phyloP scores from a whole-genome alignment of 2,329 filamentous ascomycete genomes.

The Polychaeton citri region DNA sequence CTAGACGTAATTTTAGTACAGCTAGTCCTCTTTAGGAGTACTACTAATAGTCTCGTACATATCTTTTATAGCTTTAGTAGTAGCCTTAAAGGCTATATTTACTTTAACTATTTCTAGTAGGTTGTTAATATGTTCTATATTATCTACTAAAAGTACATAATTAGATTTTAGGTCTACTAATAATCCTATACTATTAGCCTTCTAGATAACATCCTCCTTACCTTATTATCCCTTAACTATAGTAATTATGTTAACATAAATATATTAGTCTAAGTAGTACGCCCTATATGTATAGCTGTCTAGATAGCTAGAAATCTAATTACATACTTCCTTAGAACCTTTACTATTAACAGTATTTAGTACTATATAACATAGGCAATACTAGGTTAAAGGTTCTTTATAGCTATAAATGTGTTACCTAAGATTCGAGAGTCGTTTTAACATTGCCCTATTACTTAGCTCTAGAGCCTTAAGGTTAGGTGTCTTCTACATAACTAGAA shows the following conservation, averaged over 20 bases:
- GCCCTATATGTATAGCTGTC: constrained; percentile 2
- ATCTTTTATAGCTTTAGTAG: not conserved
- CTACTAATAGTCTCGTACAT: not conserved
- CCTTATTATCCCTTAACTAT: not conserved
- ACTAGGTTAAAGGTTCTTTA: not conserved
- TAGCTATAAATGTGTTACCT: not conserved
- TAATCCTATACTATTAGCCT: constrained; percentile 1
- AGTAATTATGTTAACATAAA: not conserved
- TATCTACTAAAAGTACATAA: not conserved
- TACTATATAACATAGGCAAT: not conserved
- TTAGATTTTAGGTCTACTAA: not conserved
- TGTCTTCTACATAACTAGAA: not conserved
- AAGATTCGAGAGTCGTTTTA: not conserved
- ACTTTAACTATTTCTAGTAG: not conserved
- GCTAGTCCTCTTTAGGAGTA: not conserved
- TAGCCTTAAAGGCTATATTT: not conserved
- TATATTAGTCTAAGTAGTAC: constrained; percentile 1
- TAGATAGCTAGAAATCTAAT: constrained; percentile 2
- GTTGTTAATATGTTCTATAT: not conserved
- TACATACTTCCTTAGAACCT: constrained; percentile 3
- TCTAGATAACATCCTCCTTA: constrained; percentile 1
- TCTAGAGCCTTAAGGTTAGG: not conserved
- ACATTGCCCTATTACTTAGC: not conserved
- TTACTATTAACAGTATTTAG: not conserved
- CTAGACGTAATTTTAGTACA: not conserved